Conservation (phyloP, 2,329 filamentous ascomycete genomes). For the Erysiphe neolycopersici region DNA sequence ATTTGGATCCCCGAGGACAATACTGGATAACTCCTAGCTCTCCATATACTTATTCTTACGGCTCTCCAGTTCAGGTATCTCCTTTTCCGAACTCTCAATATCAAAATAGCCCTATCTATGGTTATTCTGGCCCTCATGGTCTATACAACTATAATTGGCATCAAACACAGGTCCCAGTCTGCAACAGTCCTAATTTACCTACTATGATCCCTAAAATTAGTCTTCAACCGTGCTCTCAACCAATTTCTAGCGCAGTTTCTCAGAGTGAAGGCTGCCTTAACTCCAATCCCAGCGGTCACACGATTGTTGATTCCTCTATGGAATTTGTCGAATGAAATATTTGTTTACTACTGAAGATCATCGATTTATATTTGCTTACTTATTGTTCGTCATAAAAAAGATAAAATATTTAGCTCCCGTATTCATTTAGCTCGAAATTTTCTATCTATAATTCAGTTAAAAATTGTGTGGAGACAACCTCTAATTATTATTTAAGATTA, state of each 20-base stretch:
- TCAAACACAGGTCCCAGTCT: slow-evolving; percentile 2
- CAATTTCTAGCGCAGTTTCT: background rate
- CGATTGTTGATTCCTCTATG: background rate
- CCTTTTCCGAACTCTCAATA: slow-evolving; percentile 3
- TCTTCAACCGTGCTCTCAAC: slow-evolving; percentile 2
- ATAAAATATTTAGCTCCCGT: too few species aligned
- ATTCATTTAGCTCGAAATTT: too few species aligned
- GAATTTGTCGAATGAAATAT: background rate
- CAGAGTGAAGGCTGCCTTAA: slow-evolving; percentile 8
- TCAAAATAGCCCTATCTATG: slow-evolving; percentile 2
- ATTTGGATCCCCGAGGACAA: slow-evolving; percentile 6
- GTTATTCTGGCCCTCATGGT: slow-evolving; percentile 4
- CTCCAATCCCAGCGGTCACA: slow-evolving; percentile 7
- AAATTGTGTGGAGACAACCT: too few species aligned
- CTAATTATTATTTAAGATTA: too few species aligned
- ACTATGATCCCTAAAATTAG: background rate
- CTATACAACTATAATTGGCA: background rate
- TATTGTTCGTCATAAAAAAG: too few species aligned
- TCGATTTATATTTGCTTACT: too few species aligned
- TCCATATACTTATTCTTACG: slow-evolving; percentile 3
- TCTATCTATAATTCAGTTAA: too few species aligned
- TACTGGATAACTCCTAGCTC: slow-evolving; percentile 4
- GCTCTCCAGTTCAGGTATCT: slow-evolving; percentile 2
- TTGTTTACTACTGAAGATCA: too few species aligned
- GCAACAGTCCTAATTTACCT: slow-evolving; percentile 1